Base-by-base conservation (phyloP, 176 grass and related monocot genomes). In the Aegilops umbellulata region DNA sequence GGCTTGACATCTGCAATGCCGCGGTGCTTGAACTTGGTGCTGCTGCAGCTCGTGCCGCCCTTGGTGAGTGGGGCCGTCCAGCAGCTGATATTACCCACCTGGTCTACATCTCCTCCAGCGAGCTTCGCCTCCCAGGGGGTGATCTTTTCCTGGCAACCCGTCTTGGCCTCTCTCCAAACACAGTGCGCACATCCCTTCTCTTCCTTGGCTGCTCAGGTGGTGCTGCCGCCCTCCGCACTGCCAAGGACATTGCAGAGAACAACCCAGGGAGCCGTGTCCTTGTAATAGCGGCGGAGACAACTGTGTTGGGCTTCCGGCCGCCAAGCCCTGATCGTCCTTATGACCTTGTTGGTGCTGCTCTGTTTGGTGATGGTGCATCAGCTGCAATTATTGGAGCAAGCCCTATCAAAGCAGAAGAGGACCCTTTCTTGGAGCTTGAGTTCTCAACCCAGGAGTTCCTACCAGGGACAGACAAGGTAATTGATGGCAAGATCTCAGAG, bases 231-330 rank as follows among this genome's bases (percentile, higher is more conserved):
- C 93, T 98, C 79, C 87, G 93, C 42, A 87, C 93, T 7, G 96
- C 96, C 81, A 98, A 98, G 91, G 96, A 98, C 87, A 90, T 98
- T 70, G 93, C 95, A 22, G 95, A 94, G 86, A 98, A 95, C 88
- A 98, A 94, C 57, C 88, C 93, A 39, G 93, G 96, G 24, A 87
- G 93, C 69, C 91, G 93, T 41, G 88, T 95, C 30, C 88, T 95
- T 69, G 57, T 98, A 55, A 87, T 89, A 36, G 94, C 95, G 16
- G 87, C 93, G 0, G 95, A 98, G 88, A 98, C 95, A 29, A 98
- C 95, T 49, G 83, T 93, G 84, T 51, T 94, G 73, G 95, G 95
- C 17, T 98, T 92, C 83, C 81, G 95, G 3, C 95, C 95, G 25
- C 95, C 95, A 13, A 94, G 91, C 55, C 60, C 83, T 67, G 77